These are phyloP conservation scores for Trichocladium antarcticum DNA, from an alignment of 495 filamentous ascomycete species.

Conservation along the genomic window DNA sequence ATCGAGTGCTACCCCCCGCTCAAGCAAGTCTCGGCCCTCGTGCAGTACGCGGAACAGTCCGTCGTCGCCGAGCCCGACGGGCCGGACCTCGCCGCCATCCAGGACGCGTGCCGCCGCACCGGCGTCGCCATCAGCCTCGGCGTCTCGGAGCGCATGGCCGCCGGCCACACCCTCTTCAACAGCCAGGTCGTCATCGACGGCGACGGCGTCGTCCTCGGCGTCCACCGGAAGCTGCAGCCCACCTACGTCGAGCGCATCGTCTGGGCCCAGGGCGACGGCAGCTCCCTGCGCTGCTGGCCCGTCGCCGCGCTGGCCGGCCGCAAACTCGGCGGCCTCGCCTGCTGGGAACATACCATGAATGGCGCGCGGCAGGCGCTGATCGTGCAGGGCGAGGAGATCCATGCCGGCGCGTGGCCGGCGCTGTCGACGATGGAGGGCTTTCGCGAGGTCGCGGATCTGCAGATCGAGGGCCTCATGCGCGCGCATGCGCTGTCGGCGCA, in stretches of 20 bases:
- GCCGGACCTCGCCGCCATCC: constrained; percentile 25
- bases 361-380: constrained; percentile 35
- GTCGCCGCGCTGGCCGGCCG: constrained; percentile 12
- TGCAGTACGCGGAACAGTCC: constrained; percentile 24
- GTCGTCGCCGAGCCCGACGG: constrained; percentile 22
- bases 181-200: constrained; percentile 32
- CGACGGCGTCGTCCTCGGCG: constrained; percentile 31
- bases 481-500: constrained; percentile 35
- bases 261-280: constrained; percentile 36
- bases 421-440: constrained; percentile 31
- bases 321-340: constrained; percentile 38
- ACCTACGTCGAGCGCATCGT: constrained; percentile 39
- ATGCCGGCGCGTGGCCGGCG: constrained; percentile 34
- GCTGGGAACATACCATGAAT: constrained; percentile 42
- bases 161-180: constrained; percentile 33
- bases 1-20: constrained; percentile 27
- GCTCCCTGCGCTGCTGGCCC: constrained; percentile 22
- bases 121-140: constrained; percentile 28
- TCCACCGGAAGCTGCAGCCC: constrained; percentile 41
- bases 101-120: constrained; percentile 23
- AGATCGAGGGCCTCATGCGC: constrained; percentile 39
- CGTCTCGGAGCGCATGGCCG: constrained; percentile 29
- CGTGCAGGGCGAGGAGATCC: constrained; percentile 30
- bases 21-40: constrained; percentile 18
- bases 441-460: constrained; percentile 24